A percentile compares a stretch with the other conserved stretches of the same genome.
phyloP scores from a whole-genome alignment of 371 early-diverging fungal genomes.

The Syncephalis plumigaleata region DNA sequence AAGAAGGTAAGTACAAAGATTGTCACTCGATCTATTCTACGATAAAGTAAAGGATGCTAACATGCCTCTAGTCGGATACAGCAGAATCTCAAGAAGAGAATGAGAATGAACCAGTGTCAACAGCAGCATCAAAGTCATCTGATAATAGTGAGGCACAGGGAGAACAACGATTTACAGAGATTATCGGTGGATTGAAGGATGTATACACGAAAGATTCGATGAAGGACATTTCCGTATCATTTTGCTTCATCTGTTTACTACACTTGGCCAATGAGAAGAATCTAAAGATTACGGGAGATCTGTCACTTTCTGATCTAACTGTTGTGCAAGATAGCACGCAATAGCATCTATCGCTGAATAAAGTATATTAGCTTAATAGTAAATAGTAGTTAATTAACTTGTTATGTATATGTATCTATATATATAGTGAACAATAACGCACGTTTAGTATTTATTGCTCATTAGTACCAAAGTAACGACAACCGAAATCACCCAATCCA shows the following conservation, averaged over 20 bases:
- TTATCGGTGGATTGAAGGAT: constrained; percentile 43
- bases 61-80: not conserved
- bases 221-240: constrained; percentile 83
- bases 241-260: constrained; percentile 89
- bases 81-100: not conserved
- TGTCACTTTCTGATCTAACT: constrained; percentile 6
- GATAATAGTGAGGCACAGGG: constrained; percentile 21
- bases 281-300: constrained; percentile 20
- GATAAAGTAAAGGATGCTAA: not conserved
- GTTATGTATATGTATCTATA: no score
- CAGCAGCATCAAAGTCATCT: not conserved
- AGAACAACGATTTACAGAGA: constrained; percentile 45
- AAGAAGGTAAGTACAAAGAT: not conserved
- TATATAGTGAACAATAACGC: no score
- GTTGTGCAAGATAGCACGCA: not conserved
- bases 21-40: not conserved
- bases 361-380: no score
- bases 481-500: constrained; percentile 87
- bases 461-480: constrained; percentile 40
- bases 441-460: no score
- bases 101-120: not conserved
- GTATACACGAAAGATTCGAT: constrained; percentile 59
- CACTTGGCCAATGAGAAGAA: constrained; percentile 91
- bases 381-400: no score
- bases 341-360: no score